Percentiles rank a stretch among this genome's conserved stretches.
Conservation (phyloP, 2,329 filamentous ascomycete species). For the Alternaria viburni region DNA sequence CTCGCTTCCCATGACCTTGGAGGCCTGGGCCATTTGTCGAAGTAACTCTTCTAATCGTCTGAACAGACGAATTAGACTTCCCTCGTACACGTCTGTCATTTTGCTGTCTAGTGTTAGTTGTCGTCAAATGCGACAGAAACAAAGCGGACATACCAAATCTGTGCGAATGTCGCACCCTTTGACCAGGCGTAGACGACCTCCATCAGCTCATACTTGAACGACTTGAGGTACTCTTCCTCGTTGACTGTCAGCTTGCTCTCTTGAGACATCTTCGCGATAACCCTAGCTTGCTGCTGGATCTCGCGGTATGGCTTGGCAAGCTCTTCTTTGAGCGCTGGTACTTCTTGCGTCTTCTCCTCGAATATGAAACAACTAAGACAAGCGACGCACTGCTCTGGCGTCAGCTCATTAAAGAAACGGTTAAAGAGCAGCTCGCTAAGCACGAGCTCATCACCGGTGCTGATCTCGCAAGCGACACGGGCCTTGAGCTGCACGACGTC, state of each 20-base stretch:
- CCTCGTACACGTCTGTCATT: constrained; percentile 99
- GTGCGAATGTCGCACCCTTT: constrained; percentile 84
- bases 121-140: background rate
- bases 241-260: constrained; percentile 95
- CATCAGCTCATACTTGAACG: constrained; percentile 95
- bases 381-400: constrained; percentile 84
- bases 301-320: constrained; percentile 84
- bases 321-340: constrained; percentile 76
- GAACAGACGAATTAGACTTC: constrained; percentile 94
- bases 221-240: constrained; percentile 89
- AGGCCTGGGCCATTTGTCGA: constrained; percentile 91
- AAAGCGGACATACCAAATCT: constrained; percentile 80
- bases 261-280: constrained; percentile 90
- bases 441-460: constrained; percentile 92
- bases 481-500: constrained; percentile 98
- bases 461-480: constrained; percentile 96
- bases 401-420: constrained; percentile 95
- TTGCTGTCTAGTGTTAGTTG: constrained; percentile 64
- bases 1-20: constrained; percentile 97
- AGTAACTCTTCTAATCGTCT: constrained; percentile 92
- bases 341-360: constrained; percentile 88
- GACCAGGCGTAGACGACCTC: constrained; percentile 94
- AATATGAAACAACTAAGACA: constrained; percentile 95
- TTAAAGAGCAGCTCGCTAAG: constrained; percentile 94
- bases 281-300: constrained; percentile 83